Evolutionary conservation across 2,329 filamentous ascomycete species (phyloP), one percentile per base, ranked within the genome.

Genomic region (Fusarium dimerum): DNA sequence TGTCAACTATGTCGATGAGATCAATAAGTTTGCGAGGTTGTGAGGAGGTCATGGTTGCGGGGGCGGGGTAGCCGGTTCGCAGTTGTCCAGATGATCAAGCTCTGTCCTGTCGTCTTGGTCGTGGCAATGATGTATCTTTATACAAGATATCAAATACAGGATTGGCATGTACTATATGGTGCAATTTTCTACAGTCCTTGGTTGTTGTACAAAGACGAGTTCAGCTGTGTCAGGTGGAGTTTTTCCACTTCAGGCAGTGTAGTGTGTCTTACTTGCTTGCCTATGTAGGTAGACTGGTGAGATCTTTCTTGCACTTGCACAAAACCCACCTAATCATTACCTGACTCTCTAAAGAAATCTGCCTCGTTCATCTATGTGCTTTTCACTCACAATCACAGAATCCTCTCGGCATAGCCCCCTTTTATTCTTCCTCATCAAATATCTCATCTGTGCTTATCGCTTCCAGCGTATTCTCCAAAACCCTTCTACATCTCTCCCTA

Each of bases 381-480:
- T 15, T 36, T 36, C 32, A 4, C 11, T 36, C 32, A 4, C 11
- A 4, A 11, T 36, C 32, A n/a, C 20, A 26, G 20, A 26, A 26
- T 26, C 20, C 20, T 7, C 20, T 26, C 20, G 7, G 9, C 2
- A 12, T n/a, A 36, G 38, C n/a, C 20, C 57, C 42, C 6, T 58
- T 52, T 3, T 60, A 48, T 3, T 54, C 57, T 9, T 51, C 63
- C 9, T 58, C 50, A 3, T 62, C 56, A 51, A 72, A 56, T 30
- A 68, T 45, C 30, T 66, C 65, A 38, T 72, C 69, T 29, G 55
- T 49, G 20, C 66, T 55, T 61, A 77, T 74, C 2, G 67, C 65
- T 60, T 73, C 68, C n/a, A 80, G 64, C 6, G 76, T 76, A 41
- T 69, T 73, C 54, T 74, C 69, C 47, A 84, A 55, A 1, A 83